Evolutionary conservation across 352 stramenopile genomes (phyloP).

Genomic region (Globisporangium ultimum): DNA sequence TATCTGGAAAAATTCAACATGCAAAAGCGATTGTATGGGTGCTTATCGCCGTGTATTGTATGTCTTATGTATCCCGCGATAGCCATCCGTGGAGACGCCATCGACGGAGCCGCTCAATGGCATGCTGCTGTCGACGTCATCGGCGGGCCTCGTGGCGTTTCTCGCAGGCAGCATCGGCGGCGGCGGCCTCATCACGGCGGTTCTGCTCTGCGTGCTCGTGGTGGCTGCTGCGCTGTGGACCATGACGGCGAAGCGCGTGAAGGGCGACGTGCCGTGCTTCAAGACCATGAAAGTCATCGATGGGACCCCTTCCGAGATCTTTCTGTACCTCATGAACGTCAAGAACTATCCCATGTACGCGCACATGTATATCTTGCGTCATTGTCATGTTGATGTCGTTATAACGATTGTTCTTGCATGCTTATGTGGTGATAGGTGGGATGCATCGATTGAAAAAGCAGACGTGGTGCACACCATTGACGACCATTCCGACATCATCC

Average conservation of each 20-base stretch:
- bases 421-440: constrained; percentile 35
- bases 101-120: constrained; percentile 50
- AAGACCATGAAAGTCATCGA: constrained; percentile 68
- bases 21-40: not conserved
- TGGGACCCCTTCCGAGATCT: constrained; percentile 61
- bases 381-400: not conserved
- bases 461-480: constrained; percentile 76
- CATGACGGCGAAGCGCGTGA: constrained; percentile 34
- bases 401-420: not conserved
- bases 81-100: not conserved
- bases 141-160: constrained; percentile 57
- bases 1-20: not conserved
- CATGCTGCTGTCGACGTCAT: constrained; percentile 50
- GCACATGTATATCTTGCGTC: not conserved
- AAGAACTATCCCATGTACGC: constrained; percentile 55
- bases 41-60: not conserved
- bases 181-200: constrained; percentile 41
- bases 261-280: constrained; percentile 52
- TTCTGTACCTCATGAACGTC: constrained; percentile 73
- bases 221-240: constrained; percentile 51
- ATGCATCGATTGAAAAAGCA: constrained; percentile 55
- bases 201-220: constrained; percentile 47
- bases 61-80: constrained; percentile 2
- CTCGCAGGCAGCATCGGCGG: constrained; percentile 63
- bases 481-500: constrained; percentile 76